Conservation (phyloP, 2,329 filamentous ascomycete species). For the Pyrenophora tritici-repentis region DNA sequence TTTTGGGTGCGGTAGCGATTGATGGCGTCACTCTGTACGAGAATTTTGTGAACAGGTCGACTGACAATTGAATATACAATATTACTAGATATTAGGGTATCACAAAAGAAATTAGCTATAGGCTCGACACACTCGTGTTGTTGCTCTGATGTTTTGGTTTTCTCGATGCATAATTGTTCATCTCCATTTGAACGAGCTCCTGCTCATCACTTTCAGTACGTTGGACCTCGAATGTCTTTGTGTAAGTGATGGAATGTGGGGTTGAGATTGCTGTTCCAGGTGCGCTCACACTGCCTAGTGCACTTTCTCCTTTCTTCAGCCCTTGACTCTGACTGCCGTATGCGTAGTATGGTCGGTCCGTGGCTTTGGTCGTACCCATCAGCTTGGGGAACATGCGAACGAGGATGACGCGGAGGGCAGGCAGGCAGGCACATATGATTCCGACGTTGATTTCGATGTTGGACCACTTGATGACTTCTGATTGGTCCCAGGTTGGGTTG, state of each 20-base stretch:
- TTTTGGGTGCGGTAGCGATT: too few relatives aligned
- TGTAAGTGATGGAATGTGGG: conserved; percentile 18
- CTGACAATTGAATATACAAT: too few relatives aligned
- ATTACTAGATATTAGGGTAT: not conserved
- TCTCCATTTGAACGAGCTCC: conserved; percentile 11
- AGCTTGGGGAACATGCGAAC: conserved; percentile 45
- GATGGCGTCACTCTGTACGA: too few relatives aligned
- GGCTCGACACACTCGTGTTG: conserved; percentile 16
- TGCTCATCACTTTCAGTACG: conserved; percentile 18
- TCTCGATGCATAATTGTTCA: conserved; percentile 6
- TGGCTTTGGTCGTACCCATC: conserved; percentile 40
- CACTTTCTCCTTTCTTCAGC: conserved; percentile 28
- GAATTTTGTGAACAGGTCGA: too few relatives aligned
- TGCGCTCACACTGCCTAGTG: conserved; percentile 1
- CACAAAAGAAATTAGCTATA: conserved; percentile 13
- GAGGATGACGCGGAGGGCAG: conserved; percentile 48
- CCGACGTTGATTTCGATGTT: conserved; percentile 52
- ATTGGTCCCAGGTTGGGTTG: conserved; percentile 51
- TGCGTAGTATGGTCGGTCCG: conserved; percentile 18
- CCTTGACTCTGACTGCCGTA: conserved; percentile 24
- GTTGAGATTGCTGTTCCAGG: conserved; percentile 1
- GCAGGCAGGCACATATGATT: conserved; percentile 54
- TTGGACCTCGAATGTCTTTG: conserved; percentile 21
- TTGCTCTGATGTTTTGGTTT: conserved; percentile 8
- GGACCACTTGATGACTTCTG: conserved; percentile 50